These are phyloP conservation scores for Claviceps africana DNA, from an alignment of 2,329 filamentous ascomycete genomes.

Conservation along the genomic window DNA sequence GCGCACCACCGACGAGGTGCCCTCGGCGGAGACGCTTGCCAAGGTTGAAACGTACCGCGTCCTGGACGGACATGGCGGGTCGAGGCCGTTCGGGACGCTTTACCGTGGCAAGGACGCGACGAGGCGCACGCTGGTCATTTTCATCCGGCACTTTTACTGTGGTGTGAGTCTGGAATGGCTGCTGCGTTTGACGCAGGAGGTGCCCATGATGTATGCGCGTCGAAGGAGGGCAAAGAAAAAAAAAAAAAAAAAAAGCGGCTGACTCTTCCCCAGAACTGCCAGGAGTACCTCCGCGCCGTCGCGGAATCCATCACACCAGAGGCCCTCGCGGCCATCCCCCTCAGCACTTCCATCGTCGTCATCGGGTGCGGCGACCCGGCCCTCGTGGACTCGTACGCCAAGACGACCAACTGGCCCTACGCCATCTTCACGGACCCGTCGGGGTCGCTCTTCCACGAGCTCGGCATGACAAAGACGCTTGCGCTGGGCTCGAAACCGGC, in stretches of 20 bases:
- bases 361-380: constrained; percentile 58
- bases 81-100: constrained; percentile 47
- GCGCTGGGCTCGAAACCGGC: constrained; percentile 44
- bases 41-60: constrained; percentile 42
- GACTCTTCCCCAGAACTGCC: constrained; percentile 45
- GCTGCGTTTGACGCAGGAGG: background rate
- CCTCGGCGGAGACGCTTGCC: constrained; percentile 32
- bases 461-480: constrained; percentile 56
- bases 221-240: too few relatives aligned
- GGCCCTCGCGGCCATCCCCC: constrained; percentile 33
- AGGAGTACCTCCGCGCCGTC: constrained; percentile 55
- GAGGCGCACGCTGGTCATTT: constrained; percentile 52
- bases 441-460: constrained; percentile 46
- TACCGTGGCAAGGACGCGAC: constrained; percentile 41
- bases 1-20: constrained; percentile 40
- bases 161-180: constrained; percentile 40
- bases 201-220: too few relatives aligned
- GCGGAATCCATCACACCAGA: constrained; percentile 42
- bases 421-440: constrained; percentile 68
- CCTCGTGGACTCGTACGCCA: constrained; percentile 53
- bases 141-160: constrained; percentile 70
- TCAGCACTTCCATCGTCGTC: constrained; percentile 50
- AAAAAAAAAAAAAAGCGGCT: background rate
- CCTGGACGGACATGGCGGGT: constrained; percentile 46
- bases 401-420: constrained; percentile 50